A percentile compares a stretch with the other conserved stretches of the same genome.
These are phyloP conservation scores for Wickerhamomyces strasburgensis DNA, from an alignment of 805 yeast genomes.

Conservation along the genomic window DNA sequence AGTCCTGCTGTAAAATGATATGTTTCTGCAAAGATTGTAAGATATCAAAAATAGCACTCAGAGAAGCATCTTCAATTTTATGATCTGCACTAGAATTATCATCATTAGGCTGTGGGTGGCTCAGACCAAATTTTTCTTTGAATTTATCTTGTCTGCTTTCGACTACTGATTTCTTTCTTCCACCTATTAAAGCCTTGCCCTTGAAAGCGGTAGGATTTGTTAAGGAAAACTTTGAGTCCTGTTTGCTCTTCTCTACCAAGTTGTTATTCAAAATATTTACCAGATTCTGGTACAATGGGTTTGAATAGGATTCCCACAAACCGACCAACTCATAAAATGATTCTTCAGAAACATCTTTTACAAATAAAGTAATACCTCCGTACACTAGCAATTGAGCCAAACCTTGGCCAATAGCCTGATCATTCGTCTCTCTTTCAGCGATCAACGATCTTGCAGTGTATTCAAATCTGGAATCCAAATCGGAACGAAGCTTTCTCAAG, in stretches of 20 bases:
- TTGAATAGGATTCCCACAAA: constrained; percentile 34
- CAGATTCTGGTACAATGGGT: constrained; percentile 30
- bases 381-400: constrained; percentile 39
- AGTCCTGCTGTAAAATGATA: constrained; percentile 34
- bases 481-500: constrained; percentile 38
- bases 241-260: constrained; percentile 18
- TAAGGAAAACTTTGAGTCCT: constrained; percentile 17
- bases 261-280: constrained; percentile 27
- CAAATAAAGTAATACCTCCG: constrained; percentile 48
- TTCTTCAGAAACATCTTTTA: constrained; percentile 49
- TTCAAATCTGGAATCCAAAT: constrained; percentile 39
- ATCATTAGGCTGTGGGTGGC: constrained; percentile 9
- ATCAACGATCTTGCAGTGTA: constrained; percentile 20
- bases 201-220: constrained; percentile 12
- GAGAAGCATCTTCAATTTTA: too few species aligned
- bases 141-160: constrained; percentile 15
- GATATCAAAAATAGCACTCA: constrained; percentile 10
- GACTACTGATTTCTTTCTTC: constrained; percentile 1
- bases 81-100: too few species aligned
- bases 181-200: background rate
- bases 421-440: constrained; percentile 24
- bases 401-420: constrained; percentile 4
- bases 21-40: constrained; percentile 33
- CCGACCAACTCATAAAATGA: constrained; percentile 41
- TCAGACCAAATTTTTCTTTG: constrained; percentile 19